Evolutionary conservation across 345 rosid species (phyloP).

Genomic region (Melaleuca alternifolia): DNA sequence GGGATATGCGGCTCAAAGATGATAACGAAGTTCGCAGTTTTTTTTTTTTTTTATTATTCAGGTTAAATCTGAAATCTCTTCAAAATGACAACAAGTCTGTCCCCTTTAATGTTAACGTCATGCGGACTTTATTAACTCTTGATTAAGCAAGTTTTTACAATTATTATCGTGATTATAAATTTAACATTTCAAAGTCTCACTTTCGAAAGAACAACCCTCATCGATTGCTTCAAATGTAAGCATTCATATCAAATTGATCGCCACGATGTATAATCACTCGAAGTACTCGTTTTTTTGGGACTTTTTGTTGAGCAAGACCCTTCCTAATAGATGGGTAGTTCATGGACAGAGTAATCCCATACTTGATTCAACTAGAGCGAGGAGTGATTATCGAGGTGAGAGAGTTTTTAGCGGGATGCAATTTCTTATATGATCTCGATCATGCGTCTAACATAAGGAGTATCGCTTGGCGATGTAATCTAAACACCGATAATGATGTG

Average conservation of each 20-base stretch:
- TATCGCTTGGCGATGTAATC: neutral
- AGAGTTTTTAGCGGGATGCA: neutral
- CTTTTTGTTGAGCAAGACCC: accelerated
- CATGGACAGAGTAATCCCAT: neutral
- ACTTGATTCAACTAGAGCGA: neutral
- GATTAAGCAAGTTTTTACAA: neutral
- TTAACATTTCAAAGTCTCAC: accelerated
- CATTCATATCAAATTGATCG: neutral
- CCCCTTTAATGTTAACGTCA: neutral
- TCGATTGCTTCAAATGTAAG: neutral
- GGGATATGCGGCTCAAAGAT: neutral
- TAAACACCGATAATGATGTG: no score
- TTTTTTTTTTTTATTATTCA: neutral
- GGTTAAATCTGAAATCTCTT: neutral
- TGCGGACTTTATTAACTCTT: accelerated
- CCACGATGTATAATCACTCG: no score
- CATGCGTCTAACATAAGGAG: neutral
- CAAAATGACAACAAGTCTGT: neutral
- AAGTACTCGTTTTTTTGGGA: no score
- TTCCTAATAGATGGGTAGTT: accelerated
- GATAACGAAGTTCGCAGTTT: neutral
- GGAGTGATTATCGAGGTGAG: neutral
- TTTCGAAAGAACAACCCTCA: accelerated
- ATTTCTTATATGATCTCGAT: neutral
- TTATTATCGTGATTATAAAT: neutral